These are phyloP conservation scores for Saccharomycopsis olivae DNA, from an alignment of 805 yeast species.

Conservation along the genomic window DNA sequence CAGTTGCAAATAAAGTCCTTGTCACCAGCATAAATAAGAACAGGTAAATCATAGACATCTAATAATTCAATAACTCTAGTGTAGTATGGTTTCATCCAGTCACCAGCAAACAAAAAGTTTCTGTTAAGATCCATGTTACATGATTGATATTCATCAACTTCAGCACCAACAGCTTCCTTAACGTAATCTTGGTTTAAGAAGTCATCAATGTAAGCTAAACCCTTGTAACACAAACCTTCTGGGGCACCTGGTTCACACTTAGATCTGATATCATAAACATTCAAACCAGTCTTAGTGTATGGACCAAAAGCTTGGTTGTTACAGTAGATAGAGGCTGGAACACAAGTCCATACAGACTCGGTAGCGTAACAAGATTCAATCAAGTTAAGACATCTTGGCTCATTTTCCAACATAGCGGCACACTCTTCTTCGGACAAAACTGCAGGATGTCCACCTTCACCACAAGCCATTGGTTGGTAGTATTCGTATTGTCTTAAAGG, in stretches of 20 bases:
- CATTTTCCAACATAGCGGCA: constrained; percentile 49
- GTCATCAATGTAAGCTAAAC: constrained; percentile 60
- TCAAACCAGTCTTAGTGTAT: constrained; percentile 76
- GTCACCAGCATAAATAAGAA: constrained; percentile 87
- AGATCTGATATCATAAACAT: constrained; percentile 82
- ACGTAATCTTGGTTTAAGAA: constrained; percentile 74
- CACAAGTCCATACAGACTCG: constrained; percentile 73
- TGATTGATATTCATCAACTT: constrained; percentile 67
- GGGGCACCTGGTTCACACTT: constrained; percentile 55
- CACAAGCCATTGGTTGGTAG: constrained; percentile 93
- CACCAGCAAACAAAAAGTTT: constrained; percentile 80
- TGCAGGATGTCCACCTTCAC: constrained; percentile 72
- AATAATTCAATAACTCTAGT: constrained; percentile 56
- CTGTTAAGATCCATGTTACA: constrained; percentile 75
- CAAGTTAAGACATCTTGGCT: constrained; percentile 70
- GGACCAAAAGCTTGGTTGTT: constrained; percentile 78
- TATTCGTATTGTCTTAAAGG: constrained; percentile 67
- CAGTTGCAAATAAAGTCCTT: constrained; percentile 90
- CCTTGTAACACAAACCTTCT: constrained; percentile 57
- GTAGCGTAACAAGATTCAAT: constrained; percentile 70
- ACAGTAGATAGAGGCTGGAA: constrained; percentile 88
- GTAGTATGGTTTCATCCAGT: constrained; percentile 88
- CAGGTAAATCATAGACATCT: constrained; percentile 47
- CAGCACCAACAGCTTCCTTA: constrained; percentile 79
- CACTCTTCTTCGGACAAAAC: constrained; percentile 76